Evolutionary conservation across 495 filamentous ascomycete species (phyloP), one percentile per base, ranked within the genome.

Genomic region (Xylaria nigripes): DNA sequence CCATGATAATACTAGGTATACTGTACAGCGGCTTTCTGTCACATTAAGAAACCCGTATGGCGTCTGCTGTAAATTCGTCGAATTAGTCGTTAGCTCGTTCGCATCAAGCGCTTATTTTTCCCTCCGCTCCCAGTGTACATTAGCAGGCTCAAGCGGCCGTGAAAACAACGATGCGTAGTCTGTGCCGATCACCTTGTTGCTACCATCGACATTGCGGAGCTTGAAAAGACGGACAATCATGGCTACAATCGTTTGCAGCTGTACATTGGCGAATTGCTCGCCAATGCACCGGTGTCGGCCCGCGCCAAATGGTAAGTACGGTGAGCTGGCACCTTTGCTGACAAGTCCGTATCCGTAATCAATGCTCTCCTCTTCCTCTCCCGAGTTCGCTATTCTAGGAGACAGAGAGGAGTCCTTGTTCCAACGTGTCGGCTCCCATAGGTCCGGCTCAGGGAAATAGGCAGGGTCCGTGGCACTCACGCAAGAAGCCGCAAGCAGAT

Each of bases 261-360:
- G 92, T 56, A 96, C 76, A 66, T 94, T 95, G 51, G 93, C 93
- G 66, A 96, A 98, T 63, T 96, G 90, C 73, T 96, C 93, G 44
- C 93, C 93, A 63, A 98, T 96, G 68, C 93, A 98, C 9, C 93
- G 73, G 70, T 98, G 93, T 48, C 93, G 76, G 5, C 93, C 93
- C 1, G 90, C 93, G 2, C 93, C 93, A 64, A 98, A 98, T 0
- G 93, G 93, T 16, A 98, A 76, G 71, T 96, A 98, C 1, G 93
- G 91, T 45, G 85, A 90, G 24, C 72, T 73, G 5, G 89, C 82
- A 19, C 93, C 92, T 73, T 96, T 96, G 69, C 80, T 86, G 48
- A 96, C 83, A 25, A 90, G 72, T n/a, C 92, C 93, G 68, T 95
- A 96, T 25, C 92, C 93, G 62, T 96, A 96, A 62, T 96, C 91